Base-by-base conservation (phyloP, 1,139 yeast species). In the Pichia sp. region DNA sequence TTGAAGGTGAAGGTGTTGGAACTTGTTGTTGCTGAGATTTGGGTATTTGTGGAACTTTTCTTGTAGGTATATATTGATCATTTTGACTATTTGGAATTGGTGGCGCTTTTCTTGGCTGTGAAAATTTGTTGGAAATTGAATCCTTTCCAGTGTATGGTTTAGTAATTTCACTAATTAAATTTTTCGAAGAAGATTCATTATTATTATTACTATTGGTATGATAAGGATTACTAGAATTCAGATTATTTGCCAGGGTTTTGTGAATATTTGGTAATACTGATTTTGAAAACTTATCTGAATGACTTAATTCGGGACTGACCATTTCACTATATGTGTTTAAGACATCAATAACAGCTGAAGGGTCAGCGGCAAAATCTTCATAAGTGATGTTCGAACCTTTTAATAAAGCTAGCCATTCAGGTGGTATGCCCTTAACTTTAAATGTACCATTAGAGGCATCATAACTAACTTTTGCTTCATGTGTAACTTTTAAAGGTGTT, bases 341-440 rank as follows among this genome's bases (percentile, higher is more conserved):
- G 2, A 89, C 98, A 57, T 91, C 96, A 51, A 91, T 88, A 31
- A 75, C 91, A 0, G 93, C 93, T 23, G 80, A 84, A 1, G 93
- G 89, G 55, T 83, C 87, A 54, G 80, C 81, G 45, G 82, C 79
- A 82, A 87, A 80, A 62, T 83, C 93, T 54, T 82, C 91, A 50
- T 80, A 81, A 4, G 91, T 82, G 52, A 83, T 82, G 56, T 83
- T 78, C 10, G 89, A 81, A 56, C 81, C 87, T 54, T 82, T 82
- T 40, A 83, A 69, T 50, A 83, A 63, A 47, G 72, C 77, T 54
- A 80, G 80, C 93, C 91, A 83, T 43, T 83, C 80, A 22, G 84
- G 85, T 0, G 91, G 91, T n/a, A 55, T 54, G 20, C 60, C 60
- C 55, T 82, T 71, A 2, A 88, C 88, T 15, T 84, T 81, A 56